Evolutionary conservation across 345 rosid genomes (phyloP).

Genomic region (Boechera divaricarpa): DNA sequence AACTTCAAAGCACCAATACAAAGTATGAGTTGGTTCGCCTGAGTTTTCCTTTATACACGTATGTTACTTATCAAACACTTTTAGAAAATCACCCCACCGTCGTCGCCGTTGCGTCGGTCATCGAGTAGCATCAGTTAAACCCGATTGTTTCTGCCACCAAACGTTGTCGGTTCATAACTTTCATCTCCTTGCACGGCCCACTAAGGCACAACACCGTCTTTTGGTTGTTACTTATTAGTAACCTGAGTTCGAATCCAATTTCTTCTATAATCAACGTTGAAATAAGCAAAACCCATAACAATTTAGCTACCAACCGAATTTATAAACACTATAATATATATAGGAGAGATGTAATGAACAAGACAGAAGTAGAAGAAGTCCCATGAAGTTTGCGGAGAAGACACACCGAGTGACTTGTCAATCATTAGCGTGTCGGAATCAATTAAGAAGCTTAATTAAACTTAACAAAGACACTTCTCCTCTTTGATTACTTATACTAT

Average conservation of each 20-base stretch:
- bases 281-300: background rate
- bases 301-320: background rate
- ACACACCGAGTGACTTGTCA: constrained; percentile 44
- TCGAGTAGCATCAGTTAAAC: background rate
- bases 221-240: background rate
- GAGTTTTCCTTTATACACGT: too few species aligned
- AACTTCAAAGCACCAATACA: too few species aligned
- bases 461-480: constrained; percentile 38
- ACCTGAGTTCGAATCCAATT: background rate
- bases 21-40: too few species aligned
- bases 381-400: constrained; percentile 47
- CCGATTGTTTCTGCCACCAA: background rate
- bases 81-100: background rate
- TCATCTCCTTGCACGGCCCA: constrained; percentile 11
- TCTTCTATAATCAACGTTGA: background rate
- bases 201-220: background rate
- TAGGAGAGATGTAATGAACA: constrained; percentile 26
- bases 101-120: constrained; percentile 12
- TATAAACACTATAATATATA: background rate
- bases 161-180: constrained; percentile 10
- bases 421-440: constrained; percentile 44
- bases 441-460: constrained; percentile 40
- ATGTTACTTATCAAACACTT: too few species aligned
- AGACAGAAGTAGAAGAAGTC: constrained; percentile 34
- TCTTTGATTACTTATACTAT: background rate